Evolutionary conservation across 345 rosid genomes (phyloP).

Genomic region (Firmiana major): DNA sequence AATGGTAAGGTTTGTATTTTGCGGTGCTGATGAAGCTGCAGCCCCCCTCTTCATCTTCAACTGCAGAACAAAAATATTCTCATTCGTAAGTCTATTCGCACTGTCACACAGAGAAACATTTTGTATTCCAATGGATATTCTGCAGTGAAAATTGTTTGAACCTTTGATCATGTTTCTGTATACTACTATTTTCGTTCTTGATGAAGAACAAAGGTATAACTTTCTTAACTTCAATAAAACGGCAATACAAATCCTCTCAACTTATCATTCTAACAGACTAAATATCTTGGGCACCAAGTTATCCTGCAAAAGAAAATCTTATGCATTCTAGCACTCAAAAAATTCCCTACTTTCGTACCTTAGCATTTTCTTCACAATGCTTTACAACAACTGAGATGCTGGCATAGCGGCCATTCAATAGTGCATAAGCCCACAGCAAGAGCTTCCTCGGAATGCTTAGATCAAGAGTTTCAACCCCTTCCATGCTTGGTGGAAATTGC

Average conservation of each 20-base stretch:
- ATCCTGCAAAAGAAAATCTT: not conserved
- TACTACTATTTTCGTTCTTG: not conserved
- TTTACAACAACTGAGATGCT: constrained; percentile 72
- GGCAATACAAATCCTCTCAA: not conserved
- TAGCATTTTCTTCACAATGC: constrained; percentile 81
- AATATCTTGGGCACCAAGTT: not conserved
- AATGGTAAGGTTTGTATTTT: constrained; percentile 26
- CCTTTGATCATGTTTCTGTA: not conserved
- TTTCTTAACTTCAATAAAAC: constrained; percentile 5
- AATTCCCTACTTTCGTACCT: constrained; percentile 42
- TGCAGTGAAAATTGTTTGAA: not conserved
- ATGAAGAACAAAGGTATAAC: too few relatives aligned
- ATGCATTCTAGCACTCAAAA: not conserved
- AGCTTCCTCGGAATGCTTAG: constrained; percentile 88
- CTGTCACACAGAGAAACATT: too few relatives aligned
- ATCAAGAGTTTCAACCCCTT: constrained; percentile 80
- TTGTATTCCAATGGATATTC: constrained; percentile 1
- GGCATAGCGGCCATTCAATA: constrained; percentile 69
- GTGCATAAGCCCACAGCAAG: constrained; percentile 84
- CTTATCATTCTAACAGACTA: not conserved
- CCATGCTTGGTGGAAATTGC: constrained; percentile 42
- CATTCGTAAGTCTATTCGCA: not conserved
- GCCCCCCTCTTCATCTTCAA: constrained; percentile 73
- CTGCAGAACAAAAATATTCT: constrained; percentile 37
- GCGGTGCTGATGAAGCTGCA: constrained; percentile 31